Conservation (phyloP, 2,329 filamentous ascomycete genomes). For the Fusarium pseudonygamai region DNA sequence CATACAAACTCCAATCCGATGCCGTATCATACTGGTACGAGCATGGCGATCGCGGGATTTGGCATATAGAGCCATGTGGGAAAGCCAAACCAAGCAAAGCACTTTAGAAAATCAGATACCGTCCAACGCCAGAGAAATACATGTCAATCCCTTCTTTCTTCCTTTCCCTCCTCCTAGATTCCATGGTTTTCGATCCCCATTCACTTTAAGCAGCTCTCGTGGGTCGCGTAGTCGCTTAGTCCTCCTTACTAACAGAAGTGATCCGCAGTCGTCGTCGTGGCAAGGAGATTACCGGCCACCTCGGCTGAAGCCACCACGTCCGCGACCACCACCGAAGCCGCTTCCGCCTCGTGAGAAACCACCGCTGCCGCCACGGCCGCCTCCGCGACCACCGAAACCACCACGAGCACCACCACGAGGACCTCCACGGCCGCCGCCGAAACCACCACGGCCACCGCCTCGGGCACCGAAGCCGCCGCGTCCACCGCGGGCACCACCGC, state of each 20-base stretch:
- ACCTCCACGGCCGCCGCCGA: slow-evolving; percentile 48
- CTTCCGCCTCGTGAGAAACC: slow-evolving; percentile 40
- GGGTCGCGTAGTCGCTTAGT: slow-evolving; percentile 24
- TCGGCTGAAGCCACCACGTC: slow-evolving; percentile 45
- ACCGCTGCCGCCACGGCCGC: slow-evolving; percentile 38
- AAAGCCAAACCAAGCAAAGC: slow-evolving; percentile 35
- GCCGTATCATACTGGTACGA: slow-evolving; percentile 21
- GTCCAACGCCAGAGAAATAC: slow-evolving; percentile 39
- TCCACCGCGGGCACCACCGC: slow-evolving; percentile 51
- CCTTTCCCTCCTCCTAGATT: slow-evolving; percentile 10
- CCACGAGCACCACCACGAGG: slow-evolving; percentile 45
- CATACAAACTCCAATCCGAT: slow-evolving; percentile 44
- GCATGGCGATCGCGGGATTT: slow-evolving; percentile 19
- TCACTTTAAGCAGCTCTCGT: slow-evolving; percentile 21
- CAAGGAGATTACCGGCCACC: slow-evolving; percentile 35
- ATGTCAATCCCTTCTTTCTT: slow-evolving; percentile 27
- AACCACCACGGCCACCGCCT: slow-evolving; percentile 49
- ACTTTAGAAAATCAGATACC: slow-evolving; percentile 33
- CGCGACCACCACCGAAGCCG: slow-evolving; percentile 42
- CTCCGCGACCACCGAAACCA: slow-evolving; percentile 35
- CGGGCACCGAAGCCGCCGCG: slow-evolving; percentile 49
- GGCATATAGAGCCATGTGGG: slow-evolving; percentile 34
- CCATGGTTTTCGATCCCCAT: slow-evolving; percentile 1
- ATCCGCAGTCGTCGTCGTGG: slow-evolving; percentile 2
- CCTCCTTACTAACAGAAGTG: slow-evolving; percentile 10